Evolutionary conservation across 1,284 basidiomycete genomes (phyloP).

Genomic region (Tremellales sp.): DNA sequence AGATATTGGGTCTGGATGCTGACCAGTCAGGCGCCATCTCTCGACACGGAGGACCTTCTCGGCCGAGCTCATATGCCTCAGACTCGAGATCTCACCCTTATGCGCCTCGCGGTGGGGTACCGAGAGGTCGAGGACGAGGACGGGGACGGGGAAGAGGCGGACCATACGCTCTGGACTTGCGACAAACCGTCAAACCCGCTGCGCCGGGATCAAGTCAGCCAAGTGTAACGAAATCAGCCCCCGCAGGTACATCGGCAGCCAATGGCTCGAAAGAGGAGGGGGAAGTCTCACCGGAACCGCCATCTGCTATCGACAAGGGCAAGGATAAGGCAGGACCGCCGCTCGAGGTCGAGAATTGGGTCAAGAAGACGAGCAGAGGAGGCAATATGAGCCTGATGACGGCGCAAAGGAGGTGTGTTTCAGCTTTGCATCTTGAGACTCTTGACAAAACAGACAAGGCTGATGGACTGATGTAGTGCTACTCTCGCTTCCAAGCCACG

Average conservation of each 20-base stretch:
- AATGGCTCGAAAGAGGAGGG: constrained; percentile 15
- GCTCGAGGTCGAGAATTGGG: constrained; percentile 24
- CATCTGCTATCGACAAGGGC: background rate
- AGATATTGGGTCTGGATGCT: background rate
- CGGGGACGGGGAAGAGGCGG: constrained; percentile 12
- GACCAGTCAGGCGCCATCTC: constrained; percentile 32
- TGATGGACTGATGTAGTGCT: background rate
- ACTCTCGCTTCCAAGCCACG: constrained; percentile 6
- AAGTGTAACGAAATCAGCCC: too few relatives aligned
- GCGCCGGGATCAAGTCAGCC: background rate
- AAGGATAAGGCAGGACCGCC: background rate
- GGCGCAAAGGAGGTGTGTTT: constrained; percentile 38
- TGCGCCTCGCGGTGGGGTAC: constrained; percentile 19
- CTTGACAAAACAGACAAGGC: background rate
- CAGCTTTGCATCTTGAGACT: background rate
- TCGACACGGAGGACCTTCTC: constrained; percentile 16
- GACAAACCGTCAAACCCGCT: constrained; percentile 3
- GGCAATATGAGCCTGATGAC: constrained; percentile 50
- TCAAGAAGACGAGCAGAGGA: constrained; percentile 36
- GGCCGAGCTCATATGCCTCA: background rate
- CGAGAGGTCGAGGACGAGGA: constrained; percentile 9
- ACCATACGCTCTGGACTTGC: constrained; percentile 23
- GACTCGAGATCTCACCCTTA: constrained; percentile 34
- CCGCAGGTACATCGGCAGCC: too few relatives aligned
- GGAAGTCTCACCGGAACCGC: constrained; percentile 10